Conservation (phyloP, 345 rosid species). For the Theobroma cacao region DNA sequence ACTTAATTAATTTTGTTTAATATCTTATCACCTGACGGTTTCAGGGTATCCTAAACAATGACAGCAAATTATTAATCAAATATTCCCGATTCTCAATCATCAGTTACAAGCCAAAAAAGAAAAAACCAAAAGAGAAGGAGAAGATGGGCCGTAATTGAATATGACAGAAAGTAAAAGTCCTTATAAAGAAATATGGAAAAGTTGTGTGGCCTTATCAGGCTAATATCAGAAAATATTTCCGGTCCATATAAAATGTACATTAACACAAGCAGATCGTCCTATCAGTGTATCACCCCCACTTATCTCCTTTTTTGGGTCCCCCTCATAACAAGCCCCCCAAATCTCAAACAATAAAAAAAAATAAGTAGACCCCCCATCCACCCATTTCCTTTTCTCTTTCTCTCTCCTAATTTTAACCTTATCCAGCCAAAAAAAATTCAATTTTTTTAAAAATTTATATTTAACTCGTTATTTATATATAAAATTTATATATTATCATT, state of each 20-base stretch:
- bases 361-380: not conserved
- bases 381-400: not conserved
- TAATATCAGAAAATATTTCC: not conserved
- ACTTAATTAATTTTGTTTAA: too few relatives aligned
- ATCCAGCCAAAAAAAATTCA: not conserved
- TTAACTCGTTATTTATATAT: too few relatives aligned
- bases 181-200: constrained; percentile 11
- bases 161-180: constrained; percentile 2
- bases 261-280: constrained; percentile 21
- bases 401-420: constrained; percentile 7
- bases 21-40: too few relatives aligned
- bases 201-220: constrained; percentile 19
- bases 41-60: too few relatives aligned
- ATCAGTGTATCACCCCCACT: constrained; percentile 17
- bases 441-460: too few relatives aligned
- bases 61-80: too few relatives aligned
- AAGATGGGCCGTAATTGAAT: not conserved
- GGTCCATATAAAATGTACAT: constrained; percentile 6
- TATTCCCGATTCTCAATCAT: too few relatives aligned
- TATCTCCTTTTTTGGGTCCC: constrained; percentile 14
- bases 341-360: not conserved
- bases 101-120: too few relatives aligned
- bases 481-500: too few relatives aligned
- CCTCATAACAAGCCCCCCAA: constrained; percentile 27
- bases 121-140: too few relatives aligned